phyloP scores from a whole-genome alignment of 768 basidiomycete genomes.

The Pleurotus ostreatus region DNA sequence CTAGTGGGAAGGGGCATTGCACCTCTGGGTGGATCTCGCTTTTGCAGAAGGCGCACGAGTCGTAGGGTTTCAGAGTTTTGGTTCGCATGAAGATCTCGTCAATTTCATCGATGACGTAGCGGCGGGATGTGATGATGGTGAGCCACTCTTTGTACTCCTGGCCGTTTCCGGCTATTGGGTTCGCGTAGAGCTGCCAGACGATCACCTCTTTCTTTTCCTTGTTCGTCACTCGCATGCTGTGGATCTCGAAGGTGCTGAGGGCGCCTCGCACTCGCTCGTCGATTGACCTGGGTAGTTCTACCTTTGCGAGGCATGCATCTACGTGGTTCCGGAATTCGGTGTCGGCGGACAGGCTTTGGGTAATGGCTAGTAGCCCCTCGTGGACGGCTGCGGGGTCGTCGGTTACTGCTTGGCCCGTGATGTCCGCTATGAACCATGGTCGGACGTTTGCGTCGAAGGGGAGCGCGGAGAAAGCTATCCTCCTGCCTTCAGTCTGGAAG shows the following conservation, averaged over 20 bases:
- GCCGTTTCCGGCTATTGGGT: not conserved
- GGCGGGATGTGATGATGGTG: not conserved
- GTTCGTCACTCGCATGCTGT: not conserved
- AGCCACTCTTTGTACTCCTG: not conserved
- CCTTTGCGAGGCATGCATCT: not conserved
- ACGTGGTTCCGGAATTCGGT: not conserved
- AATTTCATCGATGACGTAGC: not conserved
- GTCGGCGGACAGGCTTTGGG: not conserved
- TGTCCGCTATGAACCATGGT: not conserved
- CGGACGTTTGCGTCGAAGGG: not conserved
- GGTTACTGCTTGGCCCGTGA: not conserved
- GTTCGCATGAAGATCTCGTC: no score
- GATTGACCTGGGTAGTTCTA: not conserved
- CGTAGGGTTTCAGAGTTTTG: not conserved
- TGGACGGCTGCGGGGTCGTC: not conserved
- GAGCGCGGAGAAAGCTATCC: not conserved
- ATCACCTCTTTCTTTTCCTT: no score
- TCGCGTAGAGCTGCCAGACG: not conserved
- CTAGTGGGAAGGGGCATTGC: not conserved
- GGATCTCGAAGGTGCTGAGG: not conserved
- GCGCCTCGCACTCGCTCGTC: not conserved
- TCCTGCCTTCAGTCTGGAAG: not conserved
- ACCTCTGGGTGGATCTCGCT: not conserved
- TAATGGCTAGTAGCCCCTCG: not conserved
- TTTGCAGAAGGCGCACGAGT: constrained; percentile 1